Percentiles rank a stretch among this genome's conserved stretches.
Evolutionary conservation across 768 basidiomycete genomes (phyloP).

Genomic region (Hebeloma cylindrosporum): DNA sequence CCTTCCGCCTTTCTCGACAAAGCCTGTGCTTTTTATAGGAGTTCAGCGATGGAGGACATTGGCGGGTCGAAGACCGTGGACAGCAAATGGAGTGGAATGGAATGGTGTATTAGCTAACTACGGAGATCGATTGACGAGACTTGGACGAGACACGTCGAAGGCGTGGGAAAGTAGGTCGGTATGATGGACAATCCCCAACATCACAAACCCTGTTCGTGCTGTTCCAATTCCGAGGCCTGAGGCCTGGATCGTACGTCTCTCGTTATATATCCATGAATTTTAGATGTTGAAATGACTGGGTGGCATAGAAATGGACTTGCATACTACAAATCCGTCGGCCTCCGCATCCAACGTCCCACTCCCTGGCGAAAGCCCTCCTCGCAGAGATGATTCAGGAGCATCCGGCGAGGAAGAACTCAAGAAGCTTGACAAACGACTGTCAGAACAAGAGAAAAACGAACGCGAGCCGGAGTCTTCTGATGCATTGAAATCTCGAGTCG

Average conservation of each 20-base stretch:
- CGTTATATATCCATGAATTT: background rate
- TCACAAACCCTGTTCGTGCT: constrained; percentile 80
- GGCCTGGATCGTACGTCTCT: constrained; percentile 66
- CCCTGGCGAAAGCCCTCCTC: constrained; percentile 52
- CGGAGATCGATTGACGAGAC: background rate
- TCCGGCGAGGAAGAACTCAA: constrained; percentile 73
- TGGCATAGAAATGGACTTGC: constrained; percentile 76
- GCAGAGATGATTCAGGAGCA: constrained; percentile 59
- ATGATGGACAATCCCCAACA: constrained; percentile 61
- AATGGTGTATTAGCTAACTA: too few species aligned
- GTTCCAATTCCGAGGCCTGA: constrained; percentile 54
- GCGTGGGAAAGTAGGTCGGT: constrained; percentile 33
- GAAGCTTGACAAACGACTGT: constrained; percentile 72
- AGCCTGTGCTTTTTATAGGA: constrained; percentile 59
- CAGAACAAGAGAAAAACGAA: constrained; percentile 85
- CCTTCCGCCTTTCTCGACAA: constrained; percentile 53
- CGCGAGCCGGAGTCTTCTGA: constrained; percentile 95
- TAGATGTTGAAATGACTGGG: too few species aligned
- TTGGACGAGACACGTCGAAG: constrained; percentile 32
- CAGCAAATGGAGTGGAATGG: too few species aligned
- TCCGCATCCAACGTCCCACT: constrained; percentile 46
- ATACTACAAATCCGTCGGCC: constrained; percentile 65
- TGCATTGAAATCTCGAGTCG: constrained; percentile 77
- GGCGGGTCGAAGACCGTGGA: constrained; percentile 12
- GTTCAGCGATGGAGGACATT: constrained; percentile 19